Evolutionary conservation across 2,329 filamentous ascomycete species (phyloP).

Genomic region (Calonectria hongkongensis): DNA sequence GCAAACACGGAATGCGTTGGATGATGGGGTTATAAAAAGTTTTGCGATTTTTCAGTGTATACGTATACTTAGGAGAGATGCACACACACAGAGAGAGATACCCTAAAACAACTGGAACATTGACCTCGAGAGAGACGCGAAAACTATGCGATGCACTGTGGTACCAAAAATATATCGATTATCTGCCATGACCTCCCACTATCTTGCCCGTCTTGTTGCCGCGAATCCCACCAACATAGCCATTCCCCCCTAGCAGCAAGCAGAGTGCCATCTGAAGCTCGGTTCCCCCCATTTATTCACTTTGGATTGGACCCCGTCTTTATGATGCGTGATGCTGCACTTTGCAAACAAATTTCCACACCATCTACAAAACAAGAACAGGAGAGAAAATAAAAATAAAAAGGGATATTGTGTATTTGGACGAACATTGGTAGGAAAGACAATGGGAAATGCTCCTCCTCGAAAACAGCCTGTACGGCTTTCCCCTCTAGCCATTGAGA

Average conservation of each 20-base stretch:
- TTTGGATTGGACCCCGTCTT: constrained; percentile 23
- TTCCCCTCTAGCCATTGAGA: constrained; percentile 5
- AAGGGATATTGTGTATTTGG: constrained; percentile 29
- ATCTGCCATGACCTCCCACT: neutral
- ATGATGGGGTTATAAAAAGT: constrained; percentile 46
- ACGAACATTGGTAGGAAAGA: constrained; percentile 13
- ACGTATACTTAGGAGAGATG: constrained; percentile 36
- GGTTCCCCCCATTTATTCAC: constrained; percentile 16
- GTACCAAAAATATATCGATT: constrained; percentile 19
- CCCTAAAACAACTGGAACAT: constrained; percentile 53
- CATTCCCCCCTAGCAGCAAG: neutral
- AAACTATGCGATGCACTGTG: neutral
- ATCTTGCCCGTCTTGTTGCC: constrained; percentile 11
- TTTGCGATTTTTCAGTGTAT: constrained; percentile 20
- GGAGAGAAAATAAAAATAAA: constrained; percentile 2
- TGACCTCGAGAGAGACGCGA: constrained; percentile 41
- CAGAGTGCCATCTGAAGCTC: constrained; percentile 19
- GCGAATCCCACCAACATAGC: neutral
- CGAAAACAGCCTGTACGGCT: constrained; percentile 5
- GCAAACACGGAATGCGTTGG: constrained; percentile 5
- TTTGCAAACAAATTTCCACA: constrained; percentile 26
- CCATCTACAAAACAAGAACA: constrained; percentile 22
- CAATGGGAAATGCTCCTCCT: constrained; percentile 7
- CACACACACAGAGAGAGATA: constrained; percentile 54
- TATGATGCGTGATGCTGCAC: constrained; percentile 20